Conservation (phyloP, 2,329 filamentous ascomycete species). For the Thielaviopsis punctulata region DNA sequence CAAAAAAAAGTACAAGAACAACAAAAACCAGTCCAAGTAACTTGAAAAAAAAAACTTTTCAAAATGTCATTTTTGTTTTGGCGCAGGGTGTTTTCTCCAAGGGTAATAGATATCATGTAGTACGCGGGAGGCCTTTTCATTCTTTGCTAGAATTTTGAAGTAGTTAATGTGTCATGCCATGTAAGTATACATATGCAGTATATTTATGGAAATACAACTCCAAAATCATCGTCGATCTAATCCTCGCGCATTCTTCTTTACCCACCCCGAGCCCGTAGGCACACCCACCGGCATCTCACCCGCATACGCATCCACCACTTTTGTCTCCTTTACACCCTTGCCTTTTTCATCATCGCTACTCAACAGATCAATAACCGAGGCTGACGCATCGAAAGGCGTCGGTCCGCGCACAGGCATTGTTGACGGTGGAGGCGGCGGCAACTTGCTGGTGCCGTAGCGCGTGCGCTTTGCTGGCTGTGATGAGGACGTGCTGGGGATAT, state of each 20-base stretch:
- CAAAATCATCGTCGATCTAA: background rate
- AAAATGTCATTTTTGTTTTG: background rate
- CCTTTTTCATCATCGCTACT: background rate
- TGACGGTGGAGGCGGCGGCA: background rate
- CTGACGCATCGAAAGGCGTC: background rate
- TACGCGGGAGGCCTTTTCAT: too few relatives aligned
- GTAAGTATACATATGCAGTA: too few relatives aligned
- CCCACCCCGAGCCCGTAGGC: background rate
- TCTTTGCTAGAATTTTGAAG: too few relatives aligned
- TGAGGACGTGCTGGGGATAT: background rate
- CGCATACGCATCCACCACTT: background rate
- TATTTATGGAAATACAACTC: too few relatives aligned
- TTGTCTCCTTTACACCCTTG: background rate
- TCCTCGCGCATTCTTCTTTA: background rate
- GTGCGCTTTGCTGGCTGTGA: background rate
- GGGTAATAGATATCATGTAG: too few relatives aligned
- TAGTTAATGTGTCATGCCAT: too few relatives aligned
- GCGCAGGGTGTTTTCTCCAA: too few relatives aligned
- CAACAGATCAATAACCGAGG: background rate
- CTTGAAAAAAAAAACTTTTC: background rate
- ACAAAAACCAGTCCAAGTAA: background rate
- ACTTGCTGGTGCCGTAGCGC: too few relatives aligned
- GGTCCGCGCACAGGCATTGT: background rate
- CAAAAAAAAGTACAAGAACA: background rate
- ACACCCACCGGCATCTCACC: background rate